Evolutionary conservation across 345 rosid genomes (phyloP), one percentile per base, ranked within the genome.

Genomic region (Populus simonii): DNA sequence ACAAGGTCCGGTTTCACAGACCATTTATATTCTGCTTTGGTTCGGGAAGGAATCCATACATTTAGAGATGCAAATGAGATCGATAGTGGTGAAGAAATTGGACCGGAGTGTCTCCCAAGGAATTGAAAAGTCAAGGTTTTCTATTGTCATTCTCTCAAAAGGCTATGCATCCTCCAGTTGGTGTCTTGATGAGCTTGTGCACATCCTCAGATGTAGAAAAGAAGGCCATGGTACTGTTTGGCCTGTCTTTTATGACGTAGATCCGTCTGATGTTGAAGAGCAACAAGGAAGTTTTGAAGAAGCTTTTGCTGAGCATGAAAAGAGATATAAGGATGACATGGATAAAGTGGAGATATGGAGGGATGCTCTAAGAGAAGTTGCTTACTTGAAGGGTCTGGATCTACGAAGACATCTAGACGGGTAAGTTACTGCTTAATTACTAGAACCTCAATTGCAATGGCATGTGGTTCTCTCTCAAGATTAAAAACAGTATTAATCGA

Each of bases 181-280:
- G 79, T 76, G 73, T 10, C 49, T 76, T 20, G 73, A 76, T 35
- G 79, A 76, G 71, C 79, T 68, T 38, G 49, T 53, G 13, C 45
- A 31, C 6, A 72, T 78, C 59, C 70, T 72, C 18, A 6, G 38
- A 10, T 45, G 31, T 29, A 36, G 33, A 45, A 33, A 33, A 20
- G 17, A 9, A n/a, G 63, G 13, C 6, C 63, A 43, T 47, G 29
- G 13, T 49, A n/a, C n/a, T n/a, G 66, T 66, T 2, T 15, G 45
- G 72, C 76, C 81, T 2, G 43, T 78, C n/a, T 78, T 63, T 49
- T 78, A 78, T n/a, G 76, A 72, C 20, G 51, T 66, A 12, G 66
- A 72, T 71, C 67, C 76, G 22, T 72, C 71, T 27, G 49, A 78
- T 22, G 75, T 71, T 18, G 43, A 41, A 78, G 62, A 70, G 29